A percentile compares a stretch with the other conserved stretches of the same genome.
These are phyloP conservation scores for Cerrena zonata DNA, from an alignment of 1,284 basidiomycete species.

Conservation along the genomic window DNA sequence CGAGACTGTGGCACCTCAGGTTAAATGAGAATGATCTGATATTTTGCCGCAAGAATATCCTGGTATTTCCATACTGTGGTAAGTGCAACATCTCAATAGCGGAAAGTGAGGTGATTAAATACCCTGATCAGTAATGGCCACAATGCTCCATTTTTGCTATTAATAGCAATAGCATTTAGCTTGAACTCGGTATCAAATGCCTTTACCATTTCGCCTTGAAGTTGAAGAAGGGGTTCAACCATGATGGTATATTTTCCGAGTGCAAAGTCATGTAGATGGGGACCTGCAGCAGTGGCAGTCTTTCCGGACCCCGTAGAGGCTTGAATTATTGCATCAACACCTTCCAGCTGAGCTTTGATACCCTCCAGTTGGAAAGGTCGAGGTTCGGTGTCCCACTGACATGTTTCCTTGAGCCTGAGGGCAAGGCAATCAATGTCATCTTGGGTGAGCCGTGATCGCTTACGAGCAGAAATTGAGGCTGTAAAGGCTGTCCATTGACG, in stretches of 20 bases:
- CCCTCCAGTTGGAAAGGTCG: slow-evolving; percentile 8
- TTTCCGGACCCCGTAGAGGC: slow-evolving; percentile 18
- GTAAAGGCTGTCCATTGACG: neutral
- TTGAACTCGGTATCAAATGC: neutral
- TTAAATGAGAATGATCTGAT: slow-evolving; percentile 16
- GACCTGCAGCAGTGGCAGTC: slow-evolving; percentile 28
- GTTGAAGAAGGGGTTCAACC: slow-evolving; percentile 31
- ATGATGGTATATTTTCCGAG: slow-evolving; percentile 28
- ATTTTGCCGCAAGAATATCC: slow-evolving; percentile 26
- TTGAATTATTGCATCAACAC: slow-evolving; percentile 27
- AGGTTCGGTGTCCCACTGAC: slow-evolving; percentile 2
- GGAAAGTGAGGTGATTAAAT: slow-evolving; percentile 1
- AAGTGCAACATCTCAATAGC: neutral
- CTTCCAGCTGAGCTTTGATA: slow-evolving; percentile 19
- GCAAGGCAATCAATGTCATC: neutral
- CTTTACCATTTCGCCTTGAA: slow-evolving; percentile 34
- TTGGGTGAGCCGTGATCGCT: neutral
- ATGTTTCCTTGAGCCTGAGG: neutral
- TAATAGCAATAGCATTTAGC: slow-evolving; percentile 28
- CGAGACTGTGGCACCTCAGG: slow-evolving; percentile 20
- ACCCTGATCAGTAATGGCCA: slow-evolving; percentile 19
- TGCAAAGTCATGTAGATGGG: slow-evolving; percentile 21
- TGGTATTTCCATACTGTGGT: slow-evolving; percentile 11
- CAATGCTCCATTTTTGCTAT: slow-evolving; percentile 27
- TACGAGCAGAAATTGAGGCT: neutral